phyloP scores from a whole-genome alignment of 1,284 basidiomycete species.

The Leccinum pachyderme region DNA sequence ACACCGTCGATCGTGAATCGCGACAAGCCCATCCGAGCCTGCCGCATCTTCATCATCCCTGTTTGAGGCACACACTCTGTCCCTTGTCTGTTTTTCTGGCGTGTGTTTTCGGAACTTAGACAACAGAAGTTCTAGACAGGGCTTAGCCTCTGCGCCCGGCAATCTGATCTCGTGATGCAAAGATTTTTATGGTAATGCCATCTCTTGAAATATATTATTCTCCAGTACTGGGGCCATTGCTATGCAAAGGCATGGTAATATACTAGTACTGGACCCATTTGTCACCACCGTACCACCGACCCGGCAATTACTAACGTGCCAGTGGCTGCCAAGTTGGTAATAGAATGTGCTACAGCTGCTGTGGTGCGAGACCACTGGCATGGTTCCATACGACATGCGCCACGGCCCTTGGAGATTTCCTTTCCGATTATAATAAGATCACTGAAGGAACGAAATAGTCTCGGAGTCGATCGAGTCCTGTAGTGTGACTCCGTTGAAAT shows the following conservation, averaged over 20 bases:
- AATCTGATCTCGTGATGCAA: constrained; percentile 8
- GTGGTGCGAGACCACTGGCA: neutral
- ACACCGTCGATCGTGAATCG: constrained; percentile 19
- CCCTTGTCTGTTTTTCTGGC: neutral
- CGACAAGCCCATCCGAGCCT: neutral
- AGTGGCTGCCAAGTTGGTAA: neutral
- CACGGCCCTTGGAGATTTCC: neutral
- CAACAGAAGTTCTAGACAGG: constrained; percentile 1
- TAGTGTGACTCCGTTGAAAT: neutral
- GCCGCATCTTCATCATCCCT: neutral
- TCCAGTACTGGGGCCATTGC: too few species aligned
- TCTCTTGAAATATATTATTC: constrained; percentile 6
- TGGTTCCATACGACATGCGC: neutral
- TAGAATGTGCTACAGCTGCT: neutral
- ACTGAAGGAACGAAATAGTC: neutral
- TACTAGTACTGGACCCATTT: neutral
- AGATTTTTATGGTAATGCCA: constrained; percentile 1
- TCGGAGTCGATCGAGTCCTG: neutral
- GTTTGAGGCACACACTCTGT: neutral
- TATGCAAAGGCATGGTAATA: too few species aligned
- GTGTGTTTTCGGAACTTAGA: neutral
- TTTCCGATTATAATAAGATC: neutral
- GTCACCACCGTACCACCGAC: neutral
- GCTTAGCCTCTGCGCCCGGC: constrained; percentile 10
- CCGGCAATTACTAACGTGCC: neutral